These are phyloP conservation scores for Cunninghamia lanceolata DNA, from an alignment of 75 land plant species.

Conservation along the genomic window DNA sequence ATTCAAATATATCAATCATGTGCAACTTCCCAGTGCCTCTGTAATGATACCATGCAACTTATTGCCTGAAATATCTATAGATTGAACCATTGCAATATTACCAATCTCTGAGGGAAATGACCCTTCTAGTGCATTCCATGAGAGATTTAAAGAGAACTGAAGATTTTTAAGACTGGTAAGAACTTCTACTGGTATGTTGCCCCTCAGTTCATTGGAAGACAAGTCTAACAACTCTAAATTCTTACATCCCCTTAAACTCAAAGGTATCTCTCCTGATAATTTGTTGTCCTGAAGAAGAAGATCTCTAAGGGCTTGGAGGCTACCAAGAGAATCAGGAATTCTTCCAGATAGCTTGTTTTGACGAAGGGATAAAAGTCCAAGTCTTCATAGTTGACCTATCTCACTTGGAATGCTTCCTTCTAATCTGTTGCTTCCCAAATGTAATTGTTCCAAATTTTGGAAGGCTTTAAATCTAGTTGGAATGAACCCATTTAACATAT, in stretches of 20 bases:
- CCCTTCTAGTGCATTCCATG: slow-evolving; percentile 4
- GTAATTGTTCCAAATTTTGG: background rate
- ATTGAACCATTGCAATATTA: slow-evolving; percentile 6
- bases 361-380: background rate
- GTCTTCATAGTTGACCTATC: background rate
- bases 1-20: background rate
- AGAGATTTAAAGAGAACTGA: background rate
- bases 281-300: background rate
- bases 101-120: background rate
- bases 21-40: background rate
- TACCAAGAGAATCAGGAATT: background rate
- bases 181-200: background rate
- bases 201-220: background rate
- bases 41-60: background rate
- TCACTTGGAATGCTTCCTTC: slow-evolving; percentile 3
- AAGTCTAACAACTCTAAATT: background rate
- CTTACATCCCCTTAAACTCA: background rate
- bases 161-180: background rate
- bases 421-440: background rate
- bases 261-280: background rate
- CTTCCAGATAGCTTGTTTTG: background rate
- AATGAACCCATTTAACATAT: background rate
- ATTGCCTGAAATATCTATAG: background rate
- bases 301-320: background rate
- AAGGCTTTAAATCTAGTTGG: background rate